Conservation (phyloP, 2,329 filamentous ascomycete species). For the Tolypocladium inflatum region DNA sequence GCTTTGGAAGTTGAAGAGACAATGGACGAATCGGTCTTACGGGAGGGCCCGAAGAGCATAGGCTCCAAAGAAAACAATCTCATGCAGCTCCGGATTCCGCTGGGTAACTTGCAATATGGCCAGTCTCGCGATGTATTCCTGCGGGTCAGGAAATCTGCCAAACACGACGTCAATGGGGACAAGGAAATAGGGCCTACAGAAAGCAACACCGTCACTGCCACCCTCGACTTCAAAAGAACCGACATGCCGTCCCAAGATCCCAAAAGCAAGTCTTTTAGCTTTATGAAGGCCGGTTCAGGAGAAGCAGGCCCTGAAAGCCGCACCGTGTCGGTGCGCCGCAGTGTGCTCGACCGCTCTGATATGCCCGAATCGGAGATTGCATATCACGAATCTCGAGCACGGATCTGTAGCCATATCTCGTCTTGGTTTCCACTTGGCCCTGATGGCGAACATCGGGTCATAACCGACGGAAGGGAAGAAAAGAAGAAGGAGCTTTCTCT, state of each 20-base stretch:
- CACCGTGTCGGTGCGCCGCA: conserved; percentile 4
- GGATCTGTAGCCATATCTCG: conserved; percentile 39
- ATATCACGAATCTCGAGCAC: conserved; percentile 43
- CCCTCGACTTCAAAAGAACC: conserved; percentile 23
- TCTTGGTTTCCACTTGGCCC: conserved; percentile 27
- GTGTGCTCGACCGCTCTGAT: conserved; percentile 9
- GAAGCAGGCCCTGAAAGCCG: not conserved
- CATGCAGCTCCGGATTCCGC: conserved; percentile 24
- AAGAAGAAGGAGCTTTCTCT: conserved; percentile 14
- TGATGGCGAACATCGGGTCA: conserved; percentile 6
- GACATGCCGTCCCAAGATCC: not conserved
- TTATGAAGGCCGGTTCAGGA: not conserved
- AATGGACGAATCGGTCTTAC: conserved; percentile 28
- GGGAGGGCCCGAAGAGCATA: conserved; percentile 12
- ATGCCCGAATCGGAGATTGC: conserved; percentile 27
- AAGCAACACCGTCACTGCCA: conserved; percentile 17
- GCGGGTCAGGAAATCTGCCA: conserved; percentile 15
- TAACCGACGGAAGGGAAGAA: conserved; percentile 11
- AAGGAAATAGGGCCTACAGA: not conserved
- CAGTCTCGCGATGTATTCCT: conserved; percentile 49
- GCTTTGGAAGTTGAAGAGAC: conserved; percentile 28
- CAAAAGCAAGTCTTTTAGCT: not conserved
- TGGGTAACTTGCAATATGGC: conserved; percentile 50
- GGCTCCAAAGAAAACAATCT: conserved; percentile 5
- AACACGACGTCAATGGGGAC: conserved; percentile 3